These are phyloP conservation scores for Sarocladium strictum DNA, from an alignment of 2,329 filamentous ascomycete species.

Conservation along the genomic window DNA sequence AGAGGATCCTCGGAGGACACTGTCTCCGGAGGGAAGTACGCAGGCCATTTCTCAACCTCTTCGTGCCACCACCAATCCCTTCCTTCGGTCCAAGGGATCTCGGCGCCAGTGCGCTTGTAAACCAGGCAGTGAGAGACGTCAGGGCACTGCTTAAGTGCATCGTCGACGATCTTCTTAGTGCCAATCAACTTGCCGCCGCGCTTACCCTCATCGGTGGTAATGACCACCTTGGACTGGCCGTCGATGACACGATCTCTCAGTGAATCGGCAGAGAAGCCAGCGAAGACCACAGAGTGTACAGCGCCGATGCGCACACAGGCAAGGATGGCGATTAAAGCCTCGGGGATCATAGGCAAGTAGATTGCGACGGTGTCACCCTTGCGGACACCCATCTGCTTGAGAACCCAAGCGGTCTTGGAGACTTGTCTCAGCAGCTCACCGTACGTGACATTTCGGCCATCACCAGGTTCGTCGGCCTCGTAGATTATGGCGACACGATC, in stretches of 20 bases:
- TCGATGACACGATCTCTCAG: constrained; percentile 92
- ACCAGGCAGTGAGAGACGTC: constrained; percentile 81
- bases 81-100: constrained; percentile 83
- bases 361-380: constrained; percentile 97
- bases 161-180: constrained; percentile 98
- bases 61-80: constrained; percentile 98
- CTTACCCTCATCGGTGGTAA: constrained; percentile 96
- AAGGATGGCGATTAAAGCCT: constrained; percentile 85
- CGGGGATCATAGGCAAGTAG: constrained; percentile 98
- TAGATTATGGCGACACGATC: constrained; percentile 96
- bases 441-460: constrained; percentile 88
- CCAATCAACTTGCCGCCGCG: constrained; percentile 95
- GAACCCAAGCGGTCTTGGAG: constrained; percentile 75
- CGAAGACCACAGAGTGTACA: constrained; percentile 95
- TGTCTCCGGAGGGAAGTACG: constrained; percentile 81
- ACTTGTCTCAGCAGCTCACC: constrained; percentile 90
- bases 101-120: constrained; percentile 89
- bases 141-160: constrained; percentile 93
- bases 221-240: constrained; percentile 84
- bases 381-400: constrained; percentile 92
- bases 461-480: constrained; percentile 84
- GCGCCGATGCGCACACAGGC: constrained; percentile 90
- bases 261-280: constrained; percentile 94
- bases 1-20: constrained; percentile 94
- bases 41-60: constrained; percentile 93